These are phyloP conservation scores for Diaporthe sp. DNA, from an alignment of 2,329 filamentous ascomycete genomes.

Conservation along the genomic window DNA sequence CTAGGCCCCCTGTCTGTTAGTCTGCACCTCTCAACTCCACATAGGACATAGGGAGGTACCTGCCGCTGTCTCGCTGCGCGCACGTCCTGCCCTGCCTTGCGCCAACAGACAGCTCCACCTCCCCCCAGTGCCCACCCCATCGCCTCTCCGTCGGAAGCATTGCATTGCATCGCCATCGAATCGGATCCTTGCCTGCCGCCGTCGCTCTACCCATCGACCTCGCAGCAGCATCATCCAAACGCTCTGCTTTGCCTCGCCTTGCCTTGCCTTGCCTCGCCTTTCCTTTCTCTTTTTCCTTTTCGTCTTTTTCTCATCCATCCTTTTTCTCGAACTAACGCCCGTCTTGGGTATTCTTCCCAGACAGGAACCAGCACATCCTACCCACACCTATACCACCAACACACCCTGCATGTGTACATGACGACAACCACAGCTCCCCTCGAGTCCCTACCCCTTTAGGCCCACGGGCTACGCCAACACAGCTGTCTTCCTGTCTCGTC, in stretches of 20 bases:
- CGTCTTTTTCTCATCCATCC: conserved; percentile 2
- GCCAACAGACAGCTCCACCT: conserved; percentile 29
- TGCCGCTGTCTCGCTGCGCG: conserved; percentile 31
- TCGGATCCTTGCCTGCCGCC: conserved; percentile 41
- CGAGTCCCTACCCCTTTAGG: conserved; percentile 48
- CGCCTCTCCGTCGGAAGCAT: conserved; percentile 35
- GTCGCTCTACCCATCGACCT: conserved; percentile 36
- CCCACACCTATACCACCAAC: conserved; percentile 43
- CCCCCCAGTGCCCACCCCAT: conserved; percentile 37
- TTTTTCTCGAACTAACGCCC: conserved; percentile 40
- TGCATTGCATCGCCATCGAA: conserved; percentile 39
- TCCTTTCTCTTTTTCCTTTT: conserved; percentile 1
- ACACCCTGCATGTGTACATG: conserved; percentile 49
- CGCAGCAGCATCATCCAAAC: conserved; percentile 34
- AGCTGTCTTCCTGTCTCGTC: conserved; percentile 47
- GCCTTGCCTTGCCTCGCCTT: not conserved
- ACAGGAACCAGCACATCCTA: conserved; percentile 20
- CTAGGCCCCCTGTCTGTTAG: conserved; percentile 38
- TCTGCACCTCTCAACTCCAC: conserved; percentile 28
- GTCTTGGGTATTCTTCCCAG: conserved; percentile 46
- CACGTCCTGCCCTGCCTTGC: conserved; percentile 27
- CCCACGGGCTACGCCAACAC: conserved; percentile 49
- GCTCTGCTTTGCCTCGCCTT: conserved; percentile 28
- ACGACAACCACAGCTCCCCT: conserved; percentile 47
- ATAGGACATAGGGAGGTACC: conserved; percentile 33